Evolutionary conservation across 257 asterid genomes (phyloP).

Genomic region (Solanum stenotomum): DNA sequence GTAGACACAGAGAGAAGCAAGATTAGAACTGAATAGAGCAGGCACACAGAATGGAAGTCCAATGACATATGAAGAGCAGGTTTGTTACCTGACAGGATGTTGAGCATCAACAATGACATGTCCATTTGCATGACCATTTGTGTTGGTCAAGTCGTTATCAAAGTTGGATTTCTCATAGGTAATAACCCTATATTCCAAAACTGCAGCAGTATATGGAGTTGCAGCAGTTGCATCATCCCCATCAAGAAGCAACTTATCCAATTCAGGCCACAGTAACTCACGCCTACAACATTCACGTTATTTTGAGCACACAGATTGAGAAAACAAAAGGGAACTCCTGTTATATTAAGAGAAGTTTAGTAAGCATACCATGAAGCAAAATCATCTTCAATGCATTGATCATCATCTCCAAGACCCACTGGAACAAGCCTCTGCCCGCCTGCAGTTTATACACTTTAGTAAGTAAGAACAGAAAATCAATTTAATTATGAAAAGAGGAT

Average conservation of each 20-base stretch:
- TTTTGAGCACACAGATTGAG: neutral
- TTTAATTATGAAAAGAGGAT: neutral
- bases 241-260: conserved; percentile 62
- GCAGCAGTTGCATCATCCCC: conserved; percentile 58
- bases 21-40: neutral
- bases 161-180: conserved; percentile 45
- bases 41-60: neutral
- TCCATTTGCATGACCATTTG: conserved; percentile 56
- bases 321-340: neutral
- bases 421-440: conserved; percentile 75
- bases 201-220: conserved; percentile 93
- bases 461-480: conserved; percentile 5
- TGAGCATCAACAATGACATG: conserved; percentile 65
- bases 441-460: conserved; percentile 16
- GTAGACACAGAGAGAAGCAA: conserved; percentile 14
- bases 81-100: conserved; percentile 76
- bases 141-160: conserved; percentile 29
- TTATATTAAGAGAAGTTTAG: neutral
- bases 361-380: conserved; percentile 69
- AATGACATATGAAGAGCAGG: neutral
- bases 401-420: conserved; percentile 98
- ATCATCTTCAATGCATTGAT: conserved; percentile 99
- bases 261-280: conserved; percentile 83
- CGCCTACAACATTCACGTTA: conserved; percentile 45
- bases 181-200: conserved; percentile 81